Evolutionary conservation across 73 alveolate genomes (phyloP).

Genomic region (Tetrahymena elliotti): DNA sequence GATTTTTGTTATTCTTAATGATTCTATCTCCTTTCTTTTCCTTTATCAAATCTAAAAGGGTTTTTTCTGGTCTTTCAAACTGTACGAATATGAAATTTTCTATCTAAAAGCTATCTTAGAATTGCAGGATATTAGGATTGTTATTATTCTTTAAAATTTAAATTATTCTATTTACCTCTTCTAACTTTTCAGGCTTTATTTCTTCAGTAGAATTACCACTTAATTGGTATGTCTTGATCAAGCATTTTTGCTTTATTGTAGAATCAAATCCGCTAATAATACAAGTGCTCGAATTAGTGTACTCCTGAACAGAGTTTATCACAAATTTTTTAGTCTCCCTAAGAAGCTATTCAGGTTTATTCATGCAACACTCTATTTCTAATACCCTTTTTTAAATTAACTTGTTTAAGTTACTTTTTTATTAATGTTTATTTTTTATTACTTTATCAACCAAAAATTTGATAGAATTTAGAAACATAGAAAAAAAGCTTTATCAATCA

Average conservation of each 20-base stretch:
- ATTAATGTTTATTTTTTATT: no score
- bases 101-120: not conserved
- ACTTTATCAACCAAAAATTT: no score
- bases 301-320: not conserved
- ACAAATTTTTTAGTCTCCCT: not conserved
- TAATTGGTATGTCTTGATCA: not conserved
- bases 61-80: not conserved
- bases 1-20: not conserved
- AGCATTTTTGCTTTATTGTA: not conserved
- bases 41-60: not conserved
- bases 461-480: not conserved
- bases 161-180: not conserved
- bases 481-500: not conserved
- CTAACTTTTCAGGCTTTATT: not conserved
- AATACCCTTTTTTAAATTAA: not conserved
- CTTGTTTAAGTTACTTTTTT: no score
- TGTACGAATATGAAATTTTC: not conserved
- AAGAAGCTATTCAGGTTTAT: not conserved
- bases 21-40: not conserved
- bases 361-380: not conserved
- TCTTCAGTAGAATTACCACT: not conserved
- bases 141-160: not conserved
- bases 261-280: not conserved
- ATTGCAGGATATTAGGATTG: not conserved
- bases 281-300: not conserved